These are phyloP conservation scores for Boletus rufocinnamomeus DNA, from an alignment of 768 basidiomycete genomes.

Conservation along the genomic window DNA sequence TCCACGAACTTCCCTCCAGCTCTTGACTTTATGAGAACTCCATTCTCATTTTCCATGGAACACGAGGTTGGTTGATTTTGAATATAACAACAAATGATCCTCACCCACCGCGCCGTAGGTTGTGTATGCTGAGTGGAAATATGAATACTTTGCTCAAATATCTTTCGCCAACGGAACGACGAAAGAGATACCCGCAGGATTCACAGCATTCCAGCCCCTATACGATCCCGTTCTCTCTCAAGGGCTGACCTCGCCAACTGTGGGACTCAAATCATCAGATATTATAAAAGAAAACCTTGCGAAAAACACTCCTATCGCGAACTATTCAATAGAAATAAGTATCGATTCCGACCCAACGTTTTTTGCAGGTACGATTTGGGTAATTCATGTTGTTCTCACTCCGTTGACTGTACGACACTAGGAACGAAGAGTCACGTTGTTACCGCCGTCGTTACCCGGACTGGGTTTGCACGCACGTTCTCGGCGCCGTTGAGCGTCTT, in stretches of 20 bases:
- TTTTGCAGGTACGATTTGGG: neutral
- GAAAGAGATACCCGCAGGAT: no score
- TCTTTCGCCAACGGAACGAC: slow-evolving; percentile 19
- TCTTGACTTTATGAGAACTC: neutral
- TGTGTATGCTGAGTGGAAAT: slow-evolving; percentile 10
- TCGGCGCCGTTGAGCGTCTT: neutral
- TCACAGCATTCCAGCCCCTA: slow-evolving; percentile 20
- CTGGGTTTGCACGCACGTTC: slow-evolving; percentile 13
- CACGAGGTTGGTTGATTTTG: neutral
- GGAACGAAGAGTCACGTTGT: neutral
- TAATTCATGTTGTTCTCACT: neutral
- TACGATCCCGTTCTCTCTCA: neutral
- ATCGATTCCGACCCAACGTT: neutral
- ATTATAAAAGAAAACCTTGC: no score
- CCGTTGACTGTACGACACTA: neutral
- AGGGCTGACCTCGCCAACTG: neutral
- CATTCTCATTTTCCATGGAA: rapidly evolving
- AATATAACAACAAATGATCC: neutral
- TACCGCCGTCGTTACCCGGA: slow-evolving; percentile 13
- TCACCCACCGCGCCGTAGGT: neutral
- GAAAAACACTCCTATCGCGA: neutral
- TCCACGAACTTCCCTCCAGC: neutral
- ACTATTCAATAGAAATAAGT: slow-evolving; percentile 9
- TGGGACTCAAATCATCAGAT: neutral
- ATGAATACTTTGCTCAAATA: slow-evolving; percentile 22